Conservation (phyloP, 164 flowering plant species). For the Aristolochia fimbriata region DNA sequence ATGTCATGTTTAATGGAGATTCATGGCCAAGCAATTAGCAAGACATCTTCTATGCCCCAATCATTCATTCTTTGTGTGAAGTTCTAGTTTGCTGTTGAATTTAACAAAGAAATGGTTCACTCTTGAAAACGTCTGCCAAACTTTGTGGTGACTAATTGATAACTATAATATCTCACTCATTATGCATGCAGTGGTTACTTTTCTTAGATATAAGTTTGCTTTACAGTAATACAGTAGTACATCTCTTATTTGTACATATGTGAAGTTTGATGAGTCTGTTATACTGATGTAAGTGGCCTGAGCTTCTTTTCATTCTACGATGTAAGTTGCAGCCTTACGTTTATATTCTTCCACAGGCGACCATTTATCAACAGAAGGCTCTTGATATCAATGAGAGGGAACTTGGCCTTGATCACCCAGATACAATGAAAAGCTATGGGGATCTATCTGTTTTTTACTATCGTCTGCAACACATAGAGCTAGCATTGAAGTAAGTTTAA, state of each 20-base stretch:
- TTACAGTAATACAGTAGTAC: too few species aligned
- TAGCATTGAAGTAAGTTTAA: conserved; percentile 72
- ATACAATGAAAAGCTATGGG: conserved; percentile 94
- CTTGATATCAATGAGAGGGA: conserved; percentile 92
- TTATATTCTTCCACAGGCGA: conserved; percentile 40
- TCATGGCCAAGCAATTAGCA: too few species aligned
- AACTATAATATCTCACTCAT: not conserved
- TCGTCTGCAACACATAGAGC: conserved; percentile 79
- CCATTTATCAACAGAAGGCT: conserved; percentile 88
- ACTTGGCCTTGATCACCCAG: conserved; percentile 94
- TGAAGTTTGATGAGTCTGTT: too few species aligned
- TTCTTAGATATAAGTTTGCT: too few species aligned
- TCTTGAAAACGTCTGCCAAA: too few species aligned
- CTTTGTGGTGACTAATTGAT: too few species aligned
- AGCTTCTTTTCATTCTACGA: not conserved
- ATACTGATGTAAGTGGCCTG: not conserved
- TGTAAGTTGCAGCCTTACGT: not conserved
- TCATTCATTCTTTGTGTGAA: too few species aligned
- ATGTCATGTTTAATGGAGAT: too few species aligned
- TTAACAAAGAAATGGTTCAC: too few species aligned
- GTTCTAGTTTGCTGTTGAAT: too few species aligned
- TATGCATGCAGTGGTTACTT: not conserved
- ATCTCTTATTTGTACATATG: too few species aligned
- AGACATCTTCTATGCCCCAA: too few species aligned
- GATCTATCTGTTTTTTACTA: conserved; percentile 95